Percentiles rank a stretch among this genome's conserved stretches.
Evolutionary conservation across 148 eudicot genomes (phyloP).

Genomic region (Hydrangea macrophylla): DNA sequence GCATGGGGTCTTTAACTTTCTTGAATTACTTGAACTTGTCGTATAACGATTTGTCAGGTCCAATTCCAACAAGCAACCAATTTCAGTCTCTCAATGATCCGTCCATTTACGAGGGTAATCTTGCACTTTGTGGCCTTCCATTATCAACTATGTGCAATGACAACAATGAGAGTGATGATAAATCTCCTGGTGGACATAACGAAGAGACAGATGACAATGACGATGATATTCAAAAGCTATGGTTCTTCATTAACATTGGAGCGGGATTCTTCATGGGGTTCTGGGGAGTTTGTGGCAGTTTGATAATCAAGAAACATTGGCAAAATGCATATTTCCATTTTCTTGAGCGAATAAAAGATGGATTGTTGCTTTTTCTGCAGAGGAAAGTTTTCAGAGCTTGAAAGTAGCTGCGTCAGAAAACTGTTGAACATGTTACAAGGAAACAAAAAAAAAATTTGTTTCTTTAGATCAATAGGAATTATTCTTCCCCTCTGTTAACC

Average conservation of each 20-base stretch:
- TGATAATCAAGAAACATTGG: neutral
- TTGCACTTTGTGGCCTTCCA: constrained; percentile 20
- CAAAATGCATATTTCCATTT: constrained; percentile 2
- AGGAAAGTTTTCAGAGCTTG: neutral
- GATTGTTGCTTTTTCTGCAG: neutral
- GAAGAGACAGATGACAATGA: neutral
- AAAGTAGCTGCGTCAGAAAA: neutral
- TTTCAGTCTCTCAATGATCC: constrained; percentile 16
- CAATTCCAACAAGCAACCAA: constrained; percentile 22
- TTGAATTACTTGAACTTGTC: constrained; percentile 25
- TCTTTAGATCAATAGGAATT: no score
- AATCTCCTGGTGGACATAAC: neutral
- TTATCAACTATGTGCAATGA: neutral
- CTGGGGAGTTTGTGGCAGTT: constrained; percentile 15
- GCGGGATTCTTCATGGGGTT: constrained; percentile 15
- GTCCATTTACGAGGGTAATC: constrained; percentile 16
- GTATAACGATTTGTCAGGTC: constrained; percentile 20
- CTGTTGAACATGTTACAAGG: neutral
- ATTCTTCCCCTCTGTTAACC: neutral
- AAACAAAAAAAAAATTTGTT: no score
- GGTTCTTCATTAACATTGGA: constrained; percentile 12
- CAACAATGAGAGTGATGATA: neutral
- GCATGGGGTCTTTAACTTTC: constrained; percentile 7
- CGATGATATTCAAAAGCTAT: neutral
- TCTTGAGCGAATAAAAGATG: neutral